Percentiles rank a stretch among this genome's conserved stretches.
These are phyloP conservation scores for Fomitiporia mediterranea DNA, from an alignment of 1,284 basidiomycete genomes.

Conservation along the genomic window DNA sequence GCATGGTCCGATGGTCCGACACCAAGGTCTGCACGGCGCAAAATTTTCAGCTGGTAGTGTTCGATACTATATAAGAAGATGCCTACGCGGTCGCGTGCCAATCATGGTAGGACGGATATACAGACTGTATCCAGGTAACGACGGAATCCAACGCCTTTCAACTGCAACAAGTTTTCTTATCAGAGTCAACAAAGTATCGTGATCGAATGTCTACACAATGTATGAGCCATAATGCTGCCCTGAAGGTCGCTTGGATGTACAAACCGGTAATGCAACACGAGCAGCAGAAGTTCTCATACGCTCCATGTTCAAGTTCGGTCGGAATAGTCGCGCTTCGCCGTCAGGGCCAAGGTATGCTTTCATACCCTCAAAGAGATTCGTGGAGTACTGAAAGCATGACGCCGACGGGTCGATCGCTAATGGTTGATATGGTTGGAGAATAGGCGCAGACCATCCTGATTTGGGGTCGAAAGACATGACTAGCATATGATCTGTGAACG, in stretches of 20 bases:
- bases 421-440: constrained; percentile 76
- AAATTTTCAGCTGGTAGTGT: neutral
- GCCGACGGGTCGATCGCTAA: constrained; percentile 69
- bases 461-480: constrained; percentile 56
- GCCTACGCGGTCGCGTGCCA: constrained; percentile 64
- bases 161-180: constrained; percentile 65
- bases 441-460: constrained; percentile 74
- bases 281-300: constrained; percentile 59
- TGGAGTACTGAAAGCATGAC: constrained; percentile 73
- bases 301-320: constrained; percentile 79
- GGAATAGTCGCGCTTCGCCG: constrained; percentile 65
- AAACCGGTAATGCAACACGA: constrained; percentile 63
- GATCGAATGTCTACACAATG: constrained; percentile 52
- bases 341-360: constrained; percentile 78
- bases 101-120: constrained; percentile 84
- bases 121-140: constrained; percentile 60
- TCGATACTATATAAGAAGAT: neutral
- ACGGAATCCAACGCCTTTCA: constrained; percentile 77
- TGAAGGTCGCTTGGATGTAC: neutral
- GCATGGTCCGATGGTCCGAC: constrained; percentile 67
- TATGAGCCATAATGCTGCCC: constrained; percentile 9
- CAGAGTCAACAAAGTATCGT: constrained; percentile 56
- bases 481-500: constrained; percentile 76
- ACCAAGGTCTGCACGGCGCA: constrained; percentile 46
- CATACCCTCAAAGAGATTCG: constrained; percentile 85